Conservation (phyloP, 306 rosid species). For the Luffa acutangula region DNA sequence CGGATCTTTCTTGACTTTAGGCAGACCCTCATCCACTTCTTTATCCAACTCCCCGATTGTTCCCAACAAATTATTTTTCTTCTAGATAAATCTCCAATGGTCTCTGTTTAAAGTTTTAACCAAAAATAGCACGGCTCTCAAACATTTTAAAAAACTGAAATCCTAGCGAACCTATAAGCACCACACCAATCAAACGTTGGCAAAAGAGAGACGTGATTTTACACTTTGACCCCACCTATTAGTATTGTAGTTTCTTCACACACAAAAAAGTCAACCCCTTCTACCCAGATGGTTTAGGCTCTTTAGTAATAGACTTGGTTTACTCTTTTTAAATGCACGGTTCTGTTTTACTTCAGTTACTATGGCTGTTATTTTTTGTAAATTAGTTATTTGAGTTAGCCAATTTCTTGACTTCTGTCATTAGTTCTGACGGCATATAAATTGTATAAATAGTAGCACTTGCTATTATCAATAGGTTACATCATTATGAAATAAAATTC, state of each 20-base stretch:
- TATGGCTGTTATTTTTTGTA: no score
- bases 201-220: neutral
- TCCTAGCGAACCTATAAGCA: neutral
- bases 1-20: neutral
- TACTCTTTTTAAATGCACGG: no score
- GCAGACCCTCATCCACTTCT: neutral
- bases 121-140: neutral
- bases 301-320: no score
- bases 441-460: no score
- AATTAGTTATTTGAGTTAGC: no score
- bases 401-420: no score
- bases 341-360: no score
- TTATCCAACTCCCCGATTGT: neutral
- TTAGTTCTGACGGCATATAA: no score
- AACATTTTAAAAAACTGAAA: neutral
- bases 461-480: no score
- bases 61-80: neutral
- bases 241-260: neutral
- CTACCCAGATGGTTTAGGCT: neutral
- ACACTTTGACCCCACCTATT: neutral
- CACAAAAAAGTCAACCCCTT: neutral
- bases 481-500: no score
- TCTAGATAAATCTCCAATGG: neutral
- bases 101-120: neutral
- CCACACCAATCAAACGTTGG: neutral